Conservation (phyloP, 805 yeast species). For the Starmerella asiatica region DNA sequence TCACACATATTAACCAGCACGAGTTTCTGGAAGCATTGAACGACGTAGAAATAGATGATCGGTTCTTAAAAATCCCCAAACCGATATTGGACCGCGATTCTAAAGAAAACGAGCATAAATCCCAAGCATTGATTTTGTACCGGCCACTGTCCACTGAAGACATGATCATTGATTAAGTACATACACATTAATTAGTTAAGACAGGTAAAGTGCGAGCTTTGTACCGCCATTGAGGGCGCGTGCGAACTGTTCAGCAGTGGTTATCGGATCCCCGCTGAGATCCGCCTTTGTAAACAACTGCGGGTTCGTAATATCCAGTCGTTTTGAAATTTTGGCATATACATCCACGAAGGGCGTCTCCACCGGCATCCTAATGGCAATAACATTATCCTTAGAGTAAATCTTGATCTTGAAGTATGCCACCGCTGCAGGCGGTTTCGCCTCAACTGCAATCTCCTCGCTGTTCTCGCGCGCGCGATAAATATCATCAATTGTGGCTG, state of each 20-base stretch:
- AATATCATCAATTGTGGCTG: neutral
- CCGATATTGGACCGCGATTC: neutral
- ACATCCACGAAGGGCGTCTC: conserved; percentile 24
- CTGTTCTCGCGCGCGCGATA: neutral
- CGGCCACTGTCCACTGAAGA: no score
- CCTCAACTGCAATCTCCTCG: conserved; percentile 1
- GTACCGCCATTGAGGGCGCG: conserved; percentile 22
- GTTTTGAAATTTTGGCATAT: conserved; percentile 24
- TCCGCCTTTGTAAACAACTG: conserved; percentile 23
- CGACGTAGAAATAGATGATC: conserved; percentile 15
- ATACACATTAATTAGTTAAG: no score
- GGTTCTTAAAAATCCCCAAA: conserved; percentile 16
- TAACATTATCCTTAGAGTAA: conserved; percentile 27
- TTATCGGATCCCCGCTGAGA: conserved; percentile 20
- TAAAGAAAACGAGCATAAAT: neutral
- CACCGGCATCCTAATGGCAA: conserved; percentile 30
- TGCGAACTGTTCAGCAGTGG: conserved; percentile 23
- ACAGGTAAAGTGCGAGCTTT: conserved; percentile 25
- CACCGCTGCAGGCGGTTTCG: neutral
- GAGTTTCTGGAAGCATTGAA: conserved; percentile 15
- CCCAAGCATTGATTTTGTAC: conserved; percentile 13
- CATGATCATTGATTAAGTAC: no score
- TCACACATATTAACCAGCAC: conserved; percentile 6
- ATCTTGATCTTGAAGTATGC: conserved; percentile 28
- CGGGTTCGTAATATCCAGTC: conserved; percentile 23